These are phyloP conservation scores for Calocybe indica DNA, from an alignment of 768 basidiomycete species.

Conservation along the genomic window DNA sequence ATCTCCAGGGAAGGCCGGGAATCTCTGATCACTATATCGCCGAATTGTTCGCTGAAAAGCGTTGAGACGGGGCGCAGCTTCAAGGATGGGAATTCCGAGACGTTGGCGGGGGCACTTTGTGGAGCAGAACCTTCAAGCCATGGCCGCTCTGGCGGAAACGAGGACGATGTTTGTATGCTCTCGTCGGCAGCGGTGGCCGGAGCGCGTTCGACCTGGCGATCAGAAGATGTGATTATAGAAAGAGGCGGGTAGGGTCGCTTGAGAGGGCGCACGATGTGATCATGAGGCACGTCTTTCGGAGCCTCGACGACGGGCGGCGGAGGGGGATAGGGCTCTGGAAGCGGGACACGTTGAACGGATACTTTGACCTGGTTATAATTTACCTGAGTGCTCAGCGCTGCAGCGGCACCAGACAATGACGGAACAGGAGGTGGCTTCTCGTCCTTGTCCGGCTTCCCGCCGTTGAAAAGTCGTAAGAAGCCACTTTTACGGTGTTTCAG, in stretches of 20 bases:
- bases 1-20: slow-evolving; percentile 30
- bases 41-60: slow-evolving; percentile 67
- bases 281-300: too few species aligned
- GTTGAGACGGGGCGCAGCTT: slow-evolving; percentile 73
- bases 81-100: slow-evolving; percentile 58
- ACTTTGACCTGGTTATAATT: slow-evolving; percentile 18
- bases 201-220: slow-evolving; percentile 13
- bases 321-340: slow-evolving; percentile 18
- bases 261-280: too few species aligned
- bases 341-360: slow-evolving; percentile 27
- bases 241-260: slow-evolving; percentile 34
- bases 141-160: slow-evolving; percentile 12
- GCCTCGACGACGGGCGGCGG: too few species aligned
- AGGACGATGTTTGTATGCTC: neutral
- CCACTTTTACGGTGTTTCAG: slow-evolving; percentile 78
- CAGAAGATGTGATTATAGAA: slow-evolving; percentile 33
- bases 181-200: slow-evolving; percentile 16
- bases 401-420: slow-evolving; percentile 31
- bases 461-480: slow-evolving; percentile 74
- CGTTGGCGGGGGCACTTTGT: slow-evolving; percentile 62
- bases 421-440: slow-evolving; percentile 59
- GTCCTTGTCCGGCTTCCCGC: slow-evolving; percentile 39
- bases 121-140: slow-evolving; percentile 27
- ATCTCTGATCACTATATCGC: slow-evolving; percentile 32
- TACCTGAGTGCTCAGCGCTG: slow-evolving; percentile 20